Conservation (phyloP, 352 stramenopile genomes). For the Pythium sp. region DNA sequence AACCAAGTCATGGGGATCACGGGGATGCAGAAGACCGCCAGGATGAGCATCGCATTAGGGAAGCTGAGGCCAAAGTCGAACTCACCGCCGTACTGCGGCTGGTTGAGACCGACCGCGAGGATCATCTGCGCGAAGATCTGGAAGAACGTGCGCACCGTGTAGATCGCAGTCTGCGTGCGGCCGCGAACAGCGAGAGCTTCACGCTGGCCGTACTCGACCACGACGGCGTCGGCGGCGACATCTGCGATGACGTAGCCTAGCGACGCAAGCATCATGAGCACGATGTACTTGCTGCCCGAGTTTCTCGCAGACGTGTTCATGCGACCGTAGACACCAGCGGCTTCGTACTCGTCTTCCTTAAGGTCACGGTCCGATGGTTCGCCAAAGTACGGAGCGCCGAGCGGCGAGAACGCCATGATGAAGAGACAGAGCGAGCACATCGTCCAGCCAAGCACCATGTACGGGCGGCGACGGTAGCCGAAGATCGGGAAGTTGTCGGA, state of each 20-base stretch:
- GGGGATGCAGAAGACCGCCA: slow-evolving; percentile 28
- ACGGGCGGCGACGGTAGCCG: slow-evolving; percentile 4
- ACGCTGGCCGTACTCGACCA: slow-evolving; percentile 53
- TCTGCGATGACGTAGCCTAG: slow-evolving; percentile 50
- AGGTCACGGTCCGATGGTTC: slow-evolving; percentile 26
- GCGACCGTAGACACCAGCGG: slow-evolving; percentile 5
- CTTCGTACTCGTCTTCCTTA: slow-evolving; percentile 23
- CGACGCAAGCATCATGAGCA: slow-evolving; percentile 45
- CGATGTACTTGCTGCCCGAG: slow-evolving; percentile 32
- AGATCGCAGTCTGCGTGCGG: slow-evolving; percentile 45
- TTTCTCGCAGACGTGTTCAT: slow-evolving; percentile 31
- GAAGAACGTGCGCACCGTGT: slow-evolving; percentile 39
- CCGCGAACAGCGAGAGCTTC: slow-evolving; percentile 40
- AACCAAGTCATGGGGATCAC: slow-evolving; percentile 31
- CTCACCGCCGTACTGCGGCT: slow-evolving; percentile 34
- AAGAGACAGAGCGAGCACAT: slow-evolving; percentile 36
- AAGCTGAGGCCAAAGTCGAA: slow-evolving; percentile 49
- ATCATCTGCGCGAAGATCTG: slow-evolving; percentile 35
- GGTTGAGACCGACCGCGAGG: slow-evolving; percentile 39
- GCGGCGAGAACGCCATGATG: slow-evolving; percentile 39
- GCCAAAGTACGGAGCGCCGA: slow-evolving; percentile 35
- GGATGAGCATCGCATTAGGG: slow-evolving; percentile 32
- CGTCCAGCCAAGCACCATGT: neutral
- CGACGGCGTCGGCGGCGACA: slow-evolving; percentile 43
- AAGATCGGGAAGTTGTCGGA: slow-evolving; percentile 51